A percentile compares a stretch with the other conserved stretches of the same genome.
Evolutionary conservation across 179 eudicot species (phyloP).

Genomic region (Actinidia polygama): DNA sequence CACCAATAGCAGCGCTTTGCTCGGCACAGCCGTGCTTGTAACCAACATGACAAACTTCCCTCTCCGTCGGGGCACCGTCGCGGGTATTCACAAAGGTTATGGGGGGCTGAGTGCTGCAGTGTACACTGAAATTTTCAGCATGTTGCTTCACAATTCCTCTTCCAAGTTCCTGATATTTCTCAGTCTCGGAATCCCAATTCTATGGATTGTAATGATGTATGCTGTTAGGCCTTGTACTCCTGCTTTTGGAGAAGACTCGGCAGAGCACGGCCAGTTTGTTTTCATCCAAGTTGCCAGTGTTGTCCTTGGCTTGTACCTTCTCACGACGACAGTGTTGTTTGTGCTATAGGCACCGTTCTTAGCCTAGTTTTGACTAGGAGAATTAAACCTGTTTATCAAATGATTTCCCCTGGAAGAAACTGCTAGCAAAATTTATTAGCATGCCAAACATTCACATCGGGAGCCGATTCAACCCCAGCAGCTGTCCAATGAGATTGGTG

Average conservation of each 20-base stretch:
- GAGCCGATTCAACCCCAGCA: too few relatives aligned
- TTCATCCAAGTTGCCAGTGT: slow-evolving; percentile 79
- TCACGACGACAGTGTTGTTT: slow-evolving; percentile 63
- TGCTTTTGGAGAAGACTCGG: slow-evolving; percentile 62
- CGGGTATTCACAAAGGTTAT: slow-evolving; percentile 89
- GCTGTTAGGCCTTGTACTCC: slow-evolving; percentile 87
- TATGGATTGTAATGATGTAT: slow-evolving; percentile 75
- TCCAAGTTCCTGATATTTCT: slow-evolving; percentile 68
- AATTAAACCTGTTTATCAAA: slow-evolving; percentile 80
- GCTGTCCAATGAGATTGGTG: too few relatives aligned
- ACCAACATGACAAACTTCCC: slow-evolving; percentile 98
- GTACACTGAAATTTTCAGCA: slow-evolving; percentile 67
- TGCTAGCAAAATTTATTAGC: too few relatives aligned
- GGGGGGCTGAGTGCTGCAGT: slow-evolving; percentile 87
- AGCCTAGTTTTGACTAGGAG: slow-evolving; percentile 68
- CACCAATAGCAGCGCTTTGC: slow-evolving; percentile 86
- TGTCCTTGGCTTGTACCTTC: slow-evolving; percentile 69
- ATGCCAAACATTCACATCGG: too few relatives aligned
- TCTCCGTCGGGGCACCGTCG: slow-evolving; percentile 78
- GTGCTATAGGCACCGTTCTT: slow-evolving; percentile 65
- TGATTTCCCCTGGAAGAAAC: slow-evolving; percentile 68
- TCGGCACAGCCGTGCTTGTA: slow-evolving; percentile 77
- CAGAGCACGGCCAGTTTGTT: slow-evolving; percentile 61
- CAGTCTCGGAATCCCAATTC: slow-evolving; percentile 65
- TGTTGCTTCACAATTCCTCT: slow-evolving; percentile 61